A percentile compares a stretch with the other conserved stretches of the same genome.
Evolutionary conservation across 768 basidiomycete species (phyloP).

Genomic region (Strobilomyces confusus): DNA sequence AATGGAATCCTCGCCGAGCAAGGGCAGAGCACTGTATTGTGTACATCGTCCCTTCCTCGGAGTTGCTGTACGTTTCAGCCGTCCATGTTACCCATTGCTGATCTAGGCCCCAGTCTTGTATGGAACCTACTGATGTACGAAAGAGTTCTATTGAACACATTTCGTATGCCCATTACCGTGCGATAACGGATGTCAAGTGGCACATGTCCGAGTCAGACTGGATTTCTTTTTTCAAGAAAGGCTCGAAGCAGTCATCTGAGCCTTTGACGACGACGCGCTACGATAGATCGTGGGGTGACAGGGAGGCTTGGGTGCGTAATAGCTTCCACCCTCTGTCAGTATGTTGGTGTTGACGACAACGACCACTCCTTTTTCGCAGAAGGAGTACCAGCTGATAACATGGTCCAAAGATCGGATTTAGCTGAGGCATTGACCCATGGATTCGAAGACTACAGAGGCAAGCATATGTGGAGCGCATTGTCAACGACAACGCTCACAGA

Average conservation of each 20-base stretch:
- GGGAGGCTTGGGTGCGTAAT: constrained; percentile 48
- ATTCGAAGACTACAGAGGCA: constrained; percentile 65
- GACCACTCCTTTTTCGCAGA: constrained; percentile 28
- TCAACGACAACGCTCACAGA: too few relatives aligned
- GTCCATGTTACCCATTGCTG: neutral
- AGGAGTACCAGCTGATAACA: constrained; percentile 59
- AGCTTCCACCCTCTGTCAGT: too few relatives aligned
- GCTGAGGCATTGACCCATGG: constrained; percentile 91
- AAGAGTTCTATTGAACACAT: constrained; percentile 83
- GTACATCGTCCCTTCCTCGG: constrained; percentile 83
- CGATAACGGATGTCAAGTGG: constrained; percentile 99
- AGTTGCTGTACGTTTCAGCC: constrained; percentile 65
- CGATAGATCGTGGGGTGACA: constrained; percentile 96
- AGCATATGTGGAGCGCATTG: constrained; percentile 7
- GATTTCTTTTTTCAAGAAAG: constrained; percentile 9
- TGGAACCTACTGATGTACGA: constrained; percentile 83
- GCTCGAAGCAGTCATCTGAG: constrained; percentile 15
- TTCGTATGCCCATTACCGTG: constrained; percentile 85
- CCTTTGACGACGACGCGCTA: constrained; percentile 64
- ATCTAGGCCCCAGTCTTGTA: constrained; percentile 54
- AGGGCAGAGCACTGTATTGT: too few relatives aligned
- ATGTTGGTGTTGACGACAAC: neutral
- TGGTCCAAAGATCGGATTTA: constrained; percentile 91
- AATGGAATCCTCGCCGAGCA: constrained; percentile 84
- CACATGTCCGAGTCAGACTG: constrained; percentile 67